Base-by-base conservation (phyloP, 768 basidiomycete genomes). In the Leucosporidium scottii region DNA sequence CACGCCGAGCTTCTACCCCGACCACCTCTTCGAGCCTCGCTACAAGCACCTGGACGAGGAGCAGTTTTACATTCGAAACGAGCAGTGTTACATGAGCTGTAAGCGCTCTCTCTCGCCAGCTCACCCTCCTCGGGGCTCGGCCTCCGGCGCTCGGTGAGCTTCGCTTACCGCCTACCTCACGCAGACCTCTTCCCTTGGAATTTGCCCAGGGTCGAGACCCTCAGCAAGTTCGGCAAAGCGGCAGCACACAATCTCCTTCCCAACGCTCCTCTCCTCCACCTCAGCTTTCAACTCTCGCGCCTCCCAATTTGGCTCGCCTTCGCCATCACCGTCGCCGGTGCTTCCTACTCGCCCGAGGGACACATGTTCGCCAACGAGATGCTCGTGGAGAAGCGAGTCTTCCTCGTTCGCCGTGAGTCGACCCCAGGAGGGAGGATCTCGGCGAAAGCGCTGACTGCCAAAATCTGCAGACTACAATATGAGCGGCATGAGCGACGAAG, bases 1-100 rank as follows among this genome's bases (percentile, higher is more conserved):
- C n/a, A 65, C 66, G 31, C 69, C 69, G 54, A 49, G 27, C 21
- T 5, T 66, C 25, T 66, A 50, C 20, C n/a, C 49, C 49, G 49
- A 50, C 49, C 18, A 50, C 17, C n/a, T 50, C n/a, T 50, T 50
- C 49, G n/a, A 20, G 49, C 49, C 49, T 50, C 49, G n/a, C 4
- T 18, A 50, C 18, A 50, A 50, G 49, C n/a, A 50, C 17, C 20
- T 18, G 4, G 49, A n/a, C 18, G 49, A 36, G 34, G 34, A 36
- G 34, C 34, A 36, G 34, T 36, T 36, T 36, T 36, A 36, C 34
- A 36, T 36, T 12, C 34, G 34, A 6, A 36, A 36, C 34, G 34
- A 36, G 34, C 34, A 36, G 12, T 36, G 34, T 12, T 36, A 36
- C 34, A 36, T 36, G 34, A 36, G 49, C 49, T 50, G 49, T 50